phyloP scores from a whole-genome alignment of 495 filamentous ascomycete genomes.

The Penicillium arizonense region DNA sequence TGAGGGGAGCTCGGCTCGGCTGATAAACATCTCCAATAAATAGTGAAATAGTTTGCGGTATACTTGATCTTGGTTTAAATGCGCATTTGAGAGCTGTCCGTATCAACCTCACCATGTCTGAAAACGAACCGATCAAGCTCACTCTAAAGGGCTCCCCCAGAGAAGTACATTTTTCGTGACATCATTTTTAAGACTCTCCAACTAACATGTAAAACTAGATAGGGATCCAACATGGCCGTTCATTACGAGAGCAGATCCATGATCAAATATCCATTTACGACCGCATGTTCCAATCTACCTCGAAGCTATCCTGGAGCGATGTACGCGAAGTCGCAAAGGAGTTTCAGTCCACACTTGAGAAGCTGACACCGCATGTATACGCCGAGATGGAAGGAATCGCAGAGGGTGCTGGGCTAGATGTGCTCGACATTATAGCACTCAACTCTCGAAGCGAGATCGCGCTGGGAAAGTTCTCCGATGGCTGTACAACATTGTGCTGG shows the following conservation, averaged over 20 bases:
- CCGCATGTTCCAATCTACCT: slow-evolving; percentile 47
- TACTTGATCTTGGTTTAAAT: too few species aligned
- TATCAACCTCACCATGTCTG: background rate
- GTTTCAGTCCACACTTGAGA: slow-evolving; percentile 40
- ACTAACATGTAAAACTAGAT: slow-evolving; percentile 35
- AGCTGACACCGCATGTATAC: slow-evolving; percentile 44
- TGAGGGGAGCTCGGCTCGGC: slow-evolving; percentile 8
- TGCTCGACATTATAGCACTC: slow-evolving; percentile 61
- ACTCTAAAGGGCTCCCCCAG: slow-evolving; percentile 22
- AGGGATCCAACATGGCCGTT: slow-evolving; percentile 51
- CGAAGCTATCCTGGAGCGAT: slow-evolving; percentile 47
- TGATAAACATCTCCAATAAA: background rate
- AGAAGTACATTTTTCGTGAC: slow-evolving; percentile 20
- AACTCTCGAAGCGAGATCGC: slow-evolving; percentile 69
- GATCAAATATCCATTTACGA: slow-evolving; percentile 52
- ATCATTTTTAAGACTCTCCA: background rate
- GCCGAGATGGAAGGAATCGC: slow-evolving; percentile 59
- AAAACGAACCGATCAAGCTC: slow-evolving; percentile 19
- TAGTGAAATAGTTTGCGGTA: background rate
- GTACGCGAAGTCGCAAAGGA: slow-evolving; percentile 43
- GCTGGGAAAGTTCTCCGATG: slow-evolving; percentile 61
- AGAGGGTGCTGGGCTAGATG: slow-evolving; percentile 50
- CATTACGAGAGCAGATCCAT: slow-evolving; percentile 42
- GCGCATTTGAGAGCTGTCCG: background rate
- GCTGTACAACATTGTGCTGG: slow-evolving; percentile 62